Percentiles rank a stretch among this genome's conserved stretches.
phyloP scores from a whole-genome alignment of 805 yeast species.

The Candida chauliodis region DNA sequence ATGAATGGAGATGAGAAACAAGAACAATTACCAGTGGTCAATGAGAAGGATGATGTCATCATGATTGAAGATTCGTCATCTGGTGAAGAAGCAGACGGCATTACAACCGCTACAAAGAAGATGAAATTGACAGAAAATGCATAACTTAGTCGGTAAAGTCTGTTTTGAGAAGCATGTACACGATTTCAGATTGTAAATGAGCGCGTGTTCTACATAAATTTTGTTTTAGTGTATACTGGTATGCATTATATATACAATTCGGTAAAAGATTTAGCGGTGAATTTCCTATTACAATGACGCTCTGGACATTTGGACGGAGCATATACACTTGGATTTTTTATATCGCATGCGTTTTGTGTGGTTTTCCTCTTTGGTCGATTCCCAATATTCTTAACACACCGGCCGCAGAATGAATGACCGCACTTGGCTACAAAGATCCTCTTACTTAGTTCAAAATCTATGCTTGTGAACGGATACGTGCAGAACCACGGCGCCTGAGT shows the following conservation, averaged over 20 bases:
- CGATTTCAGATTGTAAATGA: too few species aligned
- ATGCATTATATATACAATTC: constrained; percentile 41
- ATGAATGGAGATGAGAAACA: constrained; percentile 41
- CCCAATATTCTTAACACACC: constrained; percentile 70
- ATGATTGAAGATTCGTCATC: constrained; percentile 6
- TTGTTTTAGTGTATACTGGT: too few species aligned
- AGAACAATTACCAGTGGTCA: constrained; percentile 3
- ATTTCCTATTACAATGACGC: constrained; percentile 39
- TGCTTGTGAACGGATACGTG: constrained; percentile 41
- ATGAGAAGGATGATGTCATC: constrained; percentile 3
- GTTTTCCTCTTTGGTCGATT: constrained; percentile 30
- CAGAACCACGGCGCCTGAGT: constrained; percentile 70
- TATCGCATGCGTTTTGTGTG: constrained; percentile 16
- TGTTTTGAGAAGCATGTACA: too few species aligned
- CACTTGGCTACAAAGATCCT: constrained; percentile 66
- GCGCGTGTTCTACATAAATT: too few species aligned
- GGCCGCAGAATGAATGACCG: constrained; percentile 85
- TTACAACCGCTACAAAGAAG: constrained; percentile 10
- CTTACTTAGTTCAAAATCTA: constrained; percentile 59
- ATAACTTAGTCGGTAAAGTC: too few species aligned
- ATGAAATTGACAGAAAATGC: constrained; percentile 10
- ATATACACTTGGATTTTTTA: constrained; percentile 35
- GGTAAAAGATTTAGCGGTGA: constrained; percentile 47
- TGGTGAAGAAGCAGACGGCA: constrained; percentile 9
- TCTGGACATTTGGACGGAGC: constrained; percentile 64